Conservation (phyloP, 148 eudicot species). For the Persicaria maculosa region DNA sequence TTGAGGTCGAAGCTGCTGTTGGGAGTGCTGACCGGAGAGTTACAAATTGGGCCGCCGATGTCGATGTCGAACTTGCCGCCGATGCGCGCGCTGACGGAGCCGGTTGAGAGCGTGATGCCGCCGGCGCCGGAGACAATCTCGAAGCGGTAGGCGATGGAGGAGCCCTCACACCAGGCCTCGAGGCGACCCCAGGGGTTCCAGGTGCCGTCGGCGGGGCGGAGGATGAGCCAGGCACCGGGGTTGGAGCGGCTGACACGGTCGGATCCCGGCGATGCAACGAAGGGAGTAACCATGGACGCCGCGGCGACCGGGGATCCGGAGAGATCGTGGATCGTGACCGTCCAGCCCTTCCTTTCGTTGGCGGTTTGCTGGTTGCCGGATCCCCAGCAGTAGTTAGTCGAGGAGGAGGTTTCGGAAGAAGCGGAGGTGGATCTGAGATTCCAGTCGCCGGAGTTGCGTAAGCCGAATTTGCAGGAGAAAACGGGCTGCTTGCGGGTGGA, state of each 20-base stretch:
- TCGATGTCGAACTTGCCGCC: constrained; percentile 77
- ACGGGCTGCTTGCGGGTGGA: constrained; percentile 79
- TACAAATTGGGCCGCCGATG: constrained; percentile 24
- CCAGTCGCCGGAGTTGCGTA: constrained; percentile 49
- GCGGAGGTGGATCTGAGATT: constrained; percentile 54
- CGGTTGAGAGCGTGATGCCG: constrained; percentile 24
- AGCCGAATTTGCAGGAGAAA: constrained; percentile 80
- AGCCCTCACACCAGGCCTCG: constrained; percentile 6
- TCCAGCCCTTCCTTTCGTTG: constrained; percentile 9
- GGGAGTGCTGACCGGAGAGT: constrained; percentile 54
- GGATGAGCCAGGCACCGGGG: constrained; percentile 13
- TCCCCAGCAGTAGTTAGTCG: no score
- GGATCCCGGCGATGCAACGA: constrained; percentile 9
- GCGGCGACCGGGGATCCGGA: constrained; percentile 11
- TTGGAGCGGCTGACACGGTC: constrained; percentile 9
- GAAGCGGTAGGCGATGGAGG: constrained; percentile 6
- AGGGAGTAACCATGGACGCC: constrained; percentile 11
- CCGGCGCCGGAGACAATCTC: constrained; percentile 6
- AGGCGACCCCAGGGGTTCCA: constrained; percentile 11
- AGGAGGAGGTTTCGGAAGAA: background rate
- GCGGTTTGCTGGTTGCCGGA: background rate
- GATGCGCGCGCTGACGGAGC: constrained; percentile 30
- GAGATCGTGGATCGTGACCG: constrained; percentile 11
- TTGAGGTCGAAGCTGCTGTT: constrained; percentile 64
- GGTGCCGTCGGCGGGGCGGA: constrained; percentile 13